Evolutionary conservation across 805 yeast genomes (phyloP).

Genomic region (Naumovozyma castellii): DNA sequence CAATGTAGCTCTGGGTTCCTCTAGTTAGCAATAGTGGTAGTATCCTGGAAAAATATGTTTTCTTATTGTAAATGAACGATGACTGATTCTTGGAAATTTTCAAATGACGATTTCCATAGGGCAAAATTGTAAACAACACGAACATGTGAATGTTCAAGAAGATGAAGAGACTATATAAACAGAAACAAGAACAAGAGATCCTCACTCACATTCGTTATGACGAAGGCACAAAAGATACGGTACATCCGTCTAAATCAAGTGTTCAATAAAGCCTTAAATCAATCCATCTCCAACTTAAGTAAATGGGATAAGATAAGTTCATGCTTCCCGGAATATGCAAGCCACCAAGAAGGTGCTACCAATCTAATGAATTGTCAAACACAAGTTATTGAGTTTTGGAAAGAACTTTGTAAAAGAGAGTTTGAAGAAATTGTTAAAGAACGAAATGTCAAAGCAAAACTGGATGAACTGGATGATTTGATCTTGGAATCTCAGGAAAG

Average conservation of each 20-base stretch:
- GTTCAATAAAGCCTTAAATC: constrained; percentile 44
- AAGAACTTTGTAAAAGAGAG: constrained; percentile 39
- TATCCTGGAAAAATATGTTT: background rate
- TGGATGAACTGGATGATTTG: constrained; percentile 33
- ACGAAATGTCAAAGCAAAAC: constrained; percentile 30
- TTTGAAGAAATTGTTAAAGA: constrained; percentile 47
- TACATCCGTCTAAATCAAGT: constrained; percentile 42
- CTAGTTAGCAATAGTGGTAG: no score
- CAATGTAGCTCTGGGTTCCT: no score
- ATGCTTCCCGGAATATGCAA: constrained; percentile 47
- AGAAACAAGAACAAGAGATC: background rate
- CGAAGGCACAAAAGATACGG: constrained; percentile 29
- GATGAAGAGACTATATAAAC: background rate
- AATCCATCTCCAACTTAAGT: constrained; percentile 39
- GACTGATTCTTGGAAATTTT: background rate
- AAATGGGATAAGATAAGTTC: constrained; percentile 40
- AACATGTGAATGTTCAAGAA: background rate
- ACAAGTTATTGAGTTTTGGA: constrained; percentile 47
- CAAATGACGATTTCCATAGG: background rate
- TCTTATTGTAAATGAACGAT: no score
- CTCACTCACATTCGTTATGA: no score
- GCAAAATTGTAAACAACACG: background rate
- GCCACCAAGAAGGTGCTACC: constrained; percentile 37
- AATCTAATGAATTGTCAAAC: constrained; percentile 40
- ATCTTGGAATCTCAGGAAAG: constrained; percentile 29